Percentiles rank a stretch among this genome's conserved stretches.
These are phyloP conservation scores for Podaxis sp. DNA, from an alignment of 768 basidiomycete species.

Conservation along the genomic window DNA sequence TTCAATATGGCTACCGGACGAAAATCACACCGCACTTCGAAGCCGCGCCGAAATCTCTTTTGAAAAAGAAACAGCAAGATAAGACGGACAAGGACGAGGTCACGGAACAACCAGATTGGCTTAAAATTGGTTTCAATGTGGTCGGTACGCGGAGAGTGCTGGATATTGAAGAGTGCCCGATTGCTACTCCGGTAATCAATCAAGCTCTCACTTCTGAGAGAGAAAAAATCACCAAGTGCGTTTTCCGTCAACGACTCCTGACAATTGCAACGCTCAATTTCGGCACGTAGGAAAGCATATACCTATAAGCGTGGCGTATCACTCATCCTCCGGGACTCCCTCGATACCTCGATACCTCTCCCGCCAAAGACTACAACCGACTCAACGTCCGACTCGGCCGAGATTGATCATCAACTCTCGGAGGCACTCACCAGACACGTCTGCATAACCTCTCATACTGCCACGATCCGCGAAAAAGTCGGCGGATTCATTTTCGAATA, in stretches of 20 bases:
- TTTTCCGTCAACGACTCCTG: background rate
- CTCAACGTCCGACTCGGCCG: background rate
- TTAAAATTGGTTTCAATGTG: constrained; percentile 88
- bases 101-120: constrained; percentile 55
- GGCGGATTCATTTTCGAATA: constrained; percentile 84
- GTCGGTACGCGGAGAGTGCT: constrained; percentile 72
- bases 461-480: constrained; percentile 79
- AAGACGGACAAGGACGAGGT: constrained; percentile 14
- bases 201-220: constrained; percentile 60
- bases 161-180: constrained; percentile 98
- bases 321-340: constrained; percentile 85
- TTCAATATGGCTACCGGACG: constrained; percentile 91
- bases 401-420: constrained; percentile 35
- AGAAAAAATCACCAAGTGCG: constrained; percentile 67
- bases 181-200: constrained; percentile 83
- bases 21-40: constrained; percentile 99
- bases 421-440: constrained; percentile 56
- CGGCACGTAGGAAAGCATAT: constrained; percentile 62
- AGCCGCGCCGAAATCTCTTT: constrained; percentile 51
- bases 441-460: constrained; percentile 83
- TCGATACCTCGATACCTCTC: constrained; percentile 28
- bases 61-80: constrained; percentile 16
- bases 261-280: constrained; percentile 9
- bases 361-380: background rate
- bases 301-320: constrained; percentile 88